Evolutionary conservation across 495 filamentous ascomycete genomes (phyloP), one percentile per base, ranked within the genome.

Genomic region (Parachaetomium inaequale): DNA sequence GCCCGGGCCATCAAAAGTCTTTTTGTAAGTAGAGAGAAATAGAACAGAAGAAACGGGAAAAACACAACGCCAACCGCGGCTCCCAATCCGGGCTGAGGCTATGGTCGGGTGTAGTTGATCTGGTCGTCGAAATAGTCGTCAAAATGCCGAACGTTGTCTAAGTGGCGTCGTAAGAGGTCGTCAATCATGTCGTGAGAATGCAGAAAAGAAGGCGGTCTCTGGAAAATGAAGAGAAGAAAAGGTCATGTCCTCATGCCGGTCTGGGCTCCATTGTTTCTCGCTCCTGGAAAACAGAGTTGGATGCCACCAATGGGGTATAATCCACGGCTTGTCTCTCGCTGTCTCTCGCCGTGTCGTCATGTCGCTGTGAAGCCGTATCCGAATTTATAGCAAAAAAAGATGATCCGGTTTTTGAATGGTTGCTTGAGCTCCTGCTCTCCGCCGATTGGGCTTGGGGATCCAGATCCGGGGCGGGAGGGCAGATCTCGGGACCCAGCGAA

Each of bases 311-410:
- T 40, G 32, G 68, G 68, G 67, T 72, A 72, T 73, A 65, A 65
- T 59, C 58, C 55, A 63, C 62, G 62, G 62, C 47, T 31, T 51
- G 29, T 63, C 42, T 59, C 60, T 59, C 63, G 55, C 61, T 61
- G 56, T 63, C 49, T 63, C 36, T 66, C 64, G 10, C 15, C 31
- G 29, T 28, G 29, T 26, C 32, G 53, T 59, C 64, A 26, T 67
- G 52, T 66, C 66, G 73, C 70, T 70, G 79, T 76, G 78, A 81
- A 81, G 79, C 79, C 63, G 79, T 76, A 69, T 68, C 72, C 77
- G 74, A 74, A 66, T 79, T 55, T 79, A 79, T 78, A 70, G 72
- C 61, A 70, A 52, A 66, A 66, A 61, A 67, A 64, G 64, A 53
- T 11, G 52, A 51, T 60, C 57, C 52, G 58, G 57, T 42, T 23